Evolutionary conservation across 2,329 filamentous ascomycete species (phyloP), one percentile per base, ranked within the genome.

Genomic region (Verticillium alfalfae): DNA sequence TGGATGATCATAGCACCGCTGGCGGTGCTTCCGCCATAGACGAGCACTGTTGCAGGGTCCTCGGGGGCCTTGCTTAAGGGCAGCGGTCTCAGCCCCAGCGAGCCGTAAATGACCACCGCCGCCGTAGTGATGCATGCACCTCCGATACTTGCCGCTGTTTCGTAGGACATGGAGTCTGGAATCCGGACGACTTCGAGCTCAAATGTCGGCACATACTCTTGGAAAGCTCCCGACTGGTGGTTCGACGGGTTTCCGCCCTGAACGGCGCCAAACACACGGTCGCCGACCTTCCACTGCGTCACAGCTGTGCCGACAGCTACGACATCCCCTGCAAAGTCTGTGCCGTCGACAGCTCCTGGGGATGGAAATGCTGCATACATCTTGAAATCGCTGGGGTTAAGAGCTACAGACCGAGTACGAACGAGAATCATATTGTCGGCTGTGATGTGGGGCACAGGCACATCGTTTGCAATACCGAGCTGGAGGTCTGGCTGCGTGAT

Each of bases 201-300:
- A 9, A 10, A 62, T 61, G 31, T 57, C 64, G n/a, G 61, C 61
- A 64, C 61, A 58, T 68, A 67, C 39, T 70, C 62, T 22, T 66
- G 38, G 58, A 67, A 72, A 8, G 69, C 57, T 2, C 69, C 69
- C 15, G 62, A 62, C 16, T 57, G 57, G 18, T 62, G 66, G 49
- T 59, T 56, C 37, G 10, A 41, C 10, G 60, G 62, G 57, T 66
- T 66, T 12, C 55, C 60, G 26, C 64, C 66, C 12, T 64, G 62
- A 10, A 67, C 63, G 16, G 63, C 61, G 1, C 68, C 69, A 49
- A 57, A 66, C 15, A 75, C 73, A 6, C 68, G 65, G 58, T 72
- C 74, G 56, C 73, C 73, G 39, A 59, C 16, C 9, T 31, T 22
- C 13, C 13, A 9, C 34, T 36, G 52, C 5, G 61, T 58, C 5